A percentile compares a stretch with the other conserved stretches of the same genome.
Conservation (phyloP, 805 yeast species). For the Scheffersomyces stipitis region DNA sequence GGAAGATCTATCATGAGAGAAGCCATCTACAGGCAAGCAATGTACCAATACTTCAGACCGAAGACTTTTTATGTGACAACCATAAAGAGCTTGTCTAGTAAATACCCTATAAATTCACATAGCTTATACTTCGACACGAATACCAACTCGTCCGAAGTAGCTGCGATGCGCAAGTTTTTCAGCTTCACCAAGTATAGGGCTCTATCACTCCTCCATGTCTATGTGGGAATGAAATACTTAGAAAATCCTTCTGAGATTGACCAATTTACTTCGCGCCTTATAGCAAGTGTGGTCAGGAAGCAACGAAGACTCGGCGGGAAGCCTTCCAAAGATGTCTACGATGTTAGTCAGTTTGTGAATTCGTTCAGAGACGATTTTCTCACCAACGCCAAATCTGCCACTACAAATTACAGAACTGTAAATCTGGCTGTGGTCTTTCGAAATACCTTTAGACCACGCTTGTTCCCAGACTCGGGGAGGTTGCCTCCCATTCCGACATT, state of each 20-base stretch:
- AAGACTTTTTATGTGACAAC: not conserved
- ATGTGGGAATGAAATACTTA: slow-evolving; percentile 8
- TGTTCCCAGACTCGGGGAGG: slow-evolving; percentile 3
- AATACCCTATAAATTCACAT: not conserved
- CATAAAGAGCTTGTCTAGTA: not conserved
- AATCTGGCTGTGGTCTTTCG: slow-evolving; percentile 1
- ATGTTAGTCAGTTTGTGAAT: too few species aligned
- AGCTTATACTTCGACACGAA: not conserved
- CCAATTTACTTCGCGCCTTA: not conserved
- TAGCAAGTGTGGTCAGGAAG: not conserved
- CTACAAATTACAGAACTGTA: not conserved
- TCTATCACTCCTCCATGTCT: slow-evolving; percentile 4
- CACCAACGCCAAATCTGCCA: slow-evolving; percentile 2
- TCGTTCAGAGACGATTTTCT: not conserved
- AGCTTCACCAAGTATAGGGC: not conserved
- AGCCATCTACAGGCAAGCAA: not conserved
- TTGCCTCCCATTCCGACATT: not conserved
- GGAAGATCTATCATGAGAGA: not conserved
- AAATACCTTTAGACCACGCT: slow-evolving; percentile 3
- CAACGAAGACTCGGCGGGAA: too few species aligned
- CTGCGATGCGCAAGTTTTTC: not conserved
- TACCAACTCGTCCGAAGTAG: not conserved
- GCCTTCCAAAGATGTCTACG: too few species aligned
- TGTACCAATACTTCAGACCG: not conserved
- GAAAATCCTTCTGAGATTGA: slow-evolving; percentile 2